Percentiles rank a stretch among this genome's conserved stretches.
These are phyloP conservation scores for Fusarium caatingaense DNA, from an alignment of 2,329 filamentous ascomycete species.

Conservation along the genomic window DNA sequence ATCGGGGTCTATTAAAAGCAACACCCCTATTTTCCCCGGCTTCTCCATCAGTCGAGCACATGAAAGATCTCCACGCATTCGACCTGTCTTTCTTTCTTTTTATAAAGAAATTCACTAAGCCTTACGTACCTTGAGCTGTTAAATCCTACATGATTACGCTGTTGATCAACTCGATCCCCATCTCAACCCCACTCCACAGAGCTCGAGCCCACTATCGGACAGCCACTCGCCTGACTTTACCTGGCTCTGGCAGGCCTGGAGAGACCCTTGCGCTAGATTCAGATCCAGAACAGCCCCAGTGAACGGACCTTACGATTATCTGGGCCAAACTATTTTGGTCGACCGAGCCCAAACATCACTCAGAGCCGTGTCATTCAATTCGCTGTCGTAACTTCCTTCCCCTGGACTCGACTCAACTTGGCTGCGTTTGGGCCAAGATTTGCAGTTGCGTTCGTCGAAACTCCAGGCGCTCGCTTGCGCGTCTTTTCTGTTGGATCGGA, in stretches of 20 bases:
- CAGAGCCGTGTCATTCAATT: constrained; percentile 43
- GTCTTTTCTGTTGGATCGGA: constrained; percentile 10
- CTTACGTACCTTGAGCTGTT: constrained; percentile 28
- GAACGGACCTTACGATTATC: constrained; percentile 42
- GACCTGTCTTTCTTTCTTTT: background rate
- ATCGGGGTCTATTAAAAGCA: constrained; percentile 18
- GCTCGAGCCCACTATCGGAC: constrained; percentile 40
- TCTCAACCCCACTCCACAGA: constrained; percentile 27
- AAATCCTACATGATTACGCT: constrained; percentile 21
- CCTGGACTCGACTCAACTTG: constrained; percentile 1
- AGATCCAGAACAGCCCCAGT: constrained; percentile 43
- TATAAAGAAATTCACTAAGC: constrained; percentile 21
- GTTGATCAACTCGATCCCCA: constrained; percentile 33
- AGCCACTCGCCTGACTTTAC: constrained; percentile 28
- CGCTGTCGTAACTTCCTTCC: constrained; percentile 14
- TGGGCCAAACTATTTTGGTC: constrained; percentile 42
- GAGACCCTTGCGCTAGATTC: constrained; percentile 38
- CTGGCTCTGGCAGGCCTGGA: constrained; percentile 9
- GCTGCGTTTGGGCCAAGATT: constrained; percentile 9
- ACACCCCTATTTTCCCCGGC: background rate
- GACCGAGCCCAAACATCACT: constrained; percentile 39
- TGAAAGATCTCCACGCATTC: constrained; percentile 6
- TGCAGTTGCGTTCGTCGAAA: constrained; percentile 22
- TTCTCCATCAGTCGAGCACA: constrained; percentile 13
- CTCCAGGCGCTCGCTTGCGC: constrained; percentile 29